phyloP scores from a whole-genome alignment of 768 basidiomycete genomes.

The Russula ochroleuca region DNA sequence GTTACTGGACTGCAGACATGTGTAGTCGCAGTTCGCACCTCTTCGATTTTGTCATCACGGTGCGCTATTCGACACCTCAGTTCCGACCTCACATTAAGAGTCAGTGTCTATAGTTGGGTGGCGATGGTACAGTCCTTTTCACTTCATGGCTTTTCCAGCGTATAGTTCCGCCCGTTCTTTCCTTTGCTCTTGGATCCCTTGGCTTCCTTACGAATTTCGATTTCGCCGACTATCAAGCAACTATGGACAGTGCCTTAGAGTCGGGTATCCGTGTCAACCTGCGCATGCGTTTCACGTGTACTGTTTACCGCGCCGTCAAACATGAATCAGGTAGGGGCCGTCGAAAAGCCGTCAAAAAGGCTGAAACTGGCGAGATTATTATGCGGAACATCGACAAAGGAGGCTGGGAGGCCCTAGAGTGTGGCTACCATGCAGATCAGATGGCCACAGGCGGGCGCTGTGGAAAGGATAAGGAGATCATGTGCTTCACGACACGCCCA shows the following conservation, averaged over 20 bases:
- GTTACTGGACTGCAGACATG: constrained; percentile 98
- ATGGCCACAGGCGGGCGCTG: constrained; percentile 42
- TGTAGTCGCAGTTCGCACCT: constrained; percentile 85
- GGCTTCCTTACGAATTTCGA: constrained; percentile 98
- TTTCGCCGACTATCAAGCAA: constrained; percentile 77
- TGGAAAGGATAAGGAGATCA: constrained; percentile 90
- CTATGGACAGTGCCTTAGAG: constrained; percentile 86
- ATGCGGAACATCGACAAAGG: constrained; percentile 88
- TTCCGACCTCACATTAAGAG: neutral
- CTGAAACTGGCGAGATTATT: constrained; percentile 92
- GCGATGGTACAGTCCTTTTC: constrained; percentile 97
- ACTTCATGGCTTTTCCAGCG: constrained; percentile 99
- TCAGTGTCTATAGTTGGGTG: constrained; percentile 66
- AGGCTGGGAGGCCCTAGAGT: constrained; percentile 96
- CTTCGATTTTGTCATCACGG: constrained; percentile 97
- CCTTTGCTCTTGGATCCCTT: constrained; percentile 94
- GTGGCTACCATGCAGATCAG: constrained; percentile 50
- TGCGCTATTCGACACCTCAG: constrained; percentile 40
- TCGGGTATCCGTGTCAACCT: constrained; percentile 95
- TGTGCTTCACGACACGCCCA: constrained; percentile 94
- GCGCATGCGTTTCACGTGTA: constrained; percentile 99
- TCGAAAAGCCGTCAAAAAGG: constrained; percentile 85
- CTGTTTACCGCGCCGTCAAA: constrained; percentile 88
- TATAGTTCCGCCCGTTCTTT: constrained; percentile 96
- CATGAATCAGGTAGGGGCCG: constrained; percentile 55